phyloP scores from a whole-genome alignment of 2,329 filamentous ascomycete genomes.

The Emmonsia crescens region DNA sequence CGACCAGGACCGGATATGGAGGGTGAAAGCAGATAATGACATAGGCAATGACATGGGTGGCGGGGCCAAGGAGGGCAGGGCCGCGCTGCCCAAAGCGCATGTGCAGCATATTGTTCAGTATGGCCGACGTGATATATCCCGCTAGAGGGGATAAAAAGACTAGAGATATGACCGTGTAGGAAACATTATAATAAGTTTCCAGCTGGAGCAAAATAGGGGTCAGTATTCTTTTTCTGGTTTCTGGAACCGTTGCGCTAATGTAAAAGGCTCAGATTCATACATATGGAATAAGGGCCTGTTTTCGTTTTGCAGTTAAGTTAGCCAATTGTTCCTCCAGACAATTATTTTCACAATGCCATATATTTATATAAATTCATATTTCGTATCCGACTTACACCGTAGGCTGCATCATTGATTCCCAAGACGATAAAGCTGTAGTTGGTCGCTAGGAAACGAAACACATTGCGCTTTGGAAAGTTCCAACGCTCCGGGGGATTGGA shows the following conservation, averaged over 20 bases:
- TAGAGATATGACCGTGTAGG: constrained; percentile 37
- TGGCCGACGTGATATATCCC: constrained; percentile 36
- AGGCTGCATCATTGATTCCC: constrained; percentile 47
- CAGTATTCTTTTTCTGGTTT: neutral
- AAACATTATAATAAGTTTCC: constrained; percentile 35
- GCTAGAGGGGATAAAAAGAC: constrained; percentile 39
- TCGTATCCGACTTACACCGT: constrained; percentile 35
- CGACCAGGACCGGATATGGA: constrained; percentile 54
- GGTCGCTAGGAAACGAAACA: constrained; percentile 47
- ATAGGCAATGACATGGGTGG: constrained; percentile 55
- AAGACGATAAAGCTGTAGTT: constrained; percentile 48
- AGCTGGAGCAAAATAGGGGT: constrained; percentile 24
- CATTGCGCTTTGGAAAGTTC: constrained; percentile 52
- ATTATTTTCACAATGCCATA: neutral
- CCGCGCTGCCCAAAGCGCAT: constrained; percentile 52
- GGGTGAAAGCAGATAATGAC: constrained; percentile 56
- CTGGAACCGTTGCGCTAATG: neutral
- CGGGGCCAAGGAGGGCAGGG: constrained; percentile 54
- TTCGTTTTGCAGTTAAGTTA: neutral
- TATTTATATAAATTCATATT: neutral
- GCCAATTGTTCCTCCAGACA: neutral
- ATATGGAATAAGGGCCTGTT: constrained; percentile 39
- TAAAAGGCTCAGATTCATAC: constrained; percentile 22
- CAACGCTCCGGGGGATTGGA: constrained; percentile 43
- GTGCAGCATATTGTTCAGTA: constrained; percentile 36